Base-by-base conservation (phyloP, 148 eudicot species). In the Bassia scoparia region DNA sequence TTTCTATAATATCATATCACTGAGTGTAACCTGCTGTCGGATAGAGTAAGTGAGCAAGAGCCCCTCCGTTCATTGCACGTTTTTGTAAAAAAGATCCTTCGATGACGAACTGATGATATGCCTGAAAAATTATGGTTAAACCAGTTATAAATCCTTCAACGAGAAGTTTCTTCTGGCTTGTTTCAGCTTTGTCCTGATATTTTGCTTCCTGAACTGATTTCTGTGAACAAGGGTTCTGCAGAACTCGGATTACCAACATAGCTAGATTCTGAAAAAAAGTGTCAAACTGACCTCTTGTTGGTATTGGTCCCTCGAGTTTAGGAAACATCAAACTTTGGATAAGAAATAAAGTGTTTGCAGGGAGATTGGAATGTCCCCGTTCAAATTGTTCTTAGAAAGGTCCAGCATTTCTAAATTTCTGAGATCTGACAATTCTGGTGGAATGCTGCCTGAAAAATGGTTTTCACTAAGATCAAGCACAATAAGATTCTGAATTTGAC, bases 331-430 rank as follows among this genome's bases (percentile, higher is more conserved):
- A 90, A 90, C 3, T 9, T 52, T 0, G n/a, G 89, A 80, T 67
- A 88, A 72, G 74, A 85, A 85, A 67, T 52, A 55, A n/a, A 90
- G 84, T 52, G 56, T 73, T 55, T 38, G 65, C 38, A 90, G 83
- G 2, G 94, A 89, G 30, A 80, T 21, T 48, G 96, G 98, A 54
- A 93, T 88, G 77, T 81, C 74, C 41, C 94, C 94, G 0, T 90
- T 77, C 34, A 93, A 79, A 58, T 83, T 50, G 74, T 93, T 90
- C 58, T 68, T 70, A 24, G 90, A 85, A 29, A 93, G 89, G 79
- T 87, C 81, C 49, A 93, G 76, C 34, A 34, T 63, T 71, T 89
- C 90, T 61, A 93, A 77, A 77, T 81, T 90, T 4, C 78, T 85
- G 38, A 93, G 81, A 41, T 82, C 72, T 17, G 92, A 89, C 75